Evolutionary conservation across 768 basidiomycete species (phyloP).

Genomic region (Termitomyces sp.): DNA sequence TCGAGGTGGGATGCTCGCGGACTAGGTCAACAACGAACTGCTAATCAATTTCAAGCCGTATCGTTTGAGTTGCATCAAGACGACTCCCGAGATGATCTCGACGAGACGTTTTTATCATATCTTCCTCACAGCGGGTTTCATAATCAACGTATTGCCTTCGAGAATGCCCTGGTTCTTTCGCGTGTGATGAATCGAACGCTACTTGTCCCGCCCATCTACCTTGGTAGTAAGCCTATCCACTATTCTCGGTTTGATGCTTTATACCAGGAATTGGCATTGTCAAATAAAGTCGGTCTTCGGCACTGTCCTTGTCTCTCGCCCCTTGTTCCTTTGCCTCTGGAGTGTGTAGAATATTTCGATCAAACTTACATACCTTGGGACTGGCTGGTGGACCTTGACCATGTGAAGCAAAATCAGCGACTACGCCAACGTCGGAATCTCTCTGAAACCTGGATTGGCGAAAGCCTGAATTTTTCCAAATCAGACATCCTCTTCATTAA

Average conservation of each 20-base stretch:
- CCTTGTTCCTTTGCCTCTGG: conserved; percentile 37
- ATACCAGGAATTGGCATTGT: conserved; percentile 39
- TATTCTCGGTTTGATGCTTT: conserved; percentile 56
- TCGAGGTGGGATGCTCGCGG: conserved; percentile 50
- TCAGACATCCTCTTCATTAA: conserved; percentile 45
- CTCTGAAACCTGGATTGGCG: conserved; percentile 43
- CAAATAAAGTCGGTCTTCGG: conserved; percentile 46
- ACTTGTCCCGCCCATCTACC: conserved; percentile 71
- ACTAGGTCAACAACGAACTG: conserved; percentile 19
- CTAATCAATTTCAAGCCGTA: conserved; percentile 31
- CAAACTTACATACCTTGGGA: conserved; percentile 69
- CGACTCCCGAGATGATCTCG: conserved; percentile 16
- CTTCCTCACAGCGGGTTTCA: conserved; percentile 84
- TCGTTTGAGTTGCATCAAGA: conserved; percentile 22
- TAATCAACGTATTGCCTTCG: conserved; percentile 83
- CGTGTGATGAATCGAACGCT: conserved; percentile 71
- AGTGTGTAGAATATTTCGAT: conserved; percentile 60
- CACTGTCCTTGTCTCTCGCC: conserved; percentile 45
- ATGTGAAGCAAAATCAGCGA: conserved; percentile 33
- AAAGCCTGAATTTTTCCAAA: conserved; percentile 33
- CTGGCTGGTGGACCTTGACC: conserved; percentile 58
- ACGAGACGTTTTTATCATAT: conserved; percentile 61
- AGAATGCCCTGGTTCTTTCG: conserved; percentile 79
- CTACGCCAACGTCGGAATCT: conserved; percentile 50
- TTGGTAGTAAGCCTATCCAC: conserved; percentile 58